phyloP scores from a whole-genome alignment of 139 green algal species.

The Medakamo hakoo region DNA sequence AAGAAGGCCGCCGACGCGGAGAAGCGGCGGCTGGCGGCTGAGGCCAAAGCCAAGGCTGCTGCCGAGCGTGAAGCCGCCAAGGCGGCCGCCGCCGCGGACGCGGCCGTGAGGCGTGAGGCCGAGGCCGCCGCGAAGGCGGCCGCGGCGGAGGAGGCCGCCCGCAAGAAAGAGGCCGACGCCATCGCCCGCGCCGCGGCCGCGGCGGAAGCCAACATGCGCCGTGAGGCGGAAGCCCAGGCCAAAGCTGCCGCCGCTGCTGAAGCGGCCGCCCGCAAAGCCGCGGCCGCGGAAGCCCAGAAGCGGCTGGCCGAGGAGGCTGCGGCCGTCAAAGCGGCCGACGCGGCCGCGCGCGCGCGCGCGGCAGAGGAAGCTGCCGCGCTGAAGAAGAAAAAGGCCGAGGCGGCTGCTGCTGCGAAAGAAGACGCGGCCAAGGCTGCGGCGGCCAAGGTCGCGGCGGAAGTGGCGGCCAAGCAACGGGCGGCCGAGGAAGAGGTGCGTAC shows the following conservation, averaged over 20 bases:
- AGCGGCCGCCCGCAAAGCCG: not conserved
- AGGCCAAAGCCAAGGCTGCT: too few relatives aligned
- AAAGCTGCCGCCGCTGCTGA: not conserved
- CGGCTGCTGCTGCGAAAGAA: not conserved
- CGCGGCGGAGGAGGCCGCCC: not conserved
- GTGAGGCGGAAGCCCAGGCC: constrained; percentile 4
- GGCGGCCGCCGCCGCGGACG: not conserved
- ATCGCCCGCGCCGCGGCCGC: not conserved
- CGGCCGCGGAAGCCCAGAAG: not conserved
- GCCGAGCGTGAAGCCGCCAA: too few relatives aligned
- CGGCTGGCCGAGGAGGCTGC: not conserved
- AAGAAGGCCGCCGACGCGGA: constrained; percentile 1
- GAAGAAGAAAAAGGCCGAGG: too few relatives aligned
- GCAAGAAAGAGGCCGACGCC: not conserved
- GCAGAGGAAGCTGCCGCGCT: not conserved
- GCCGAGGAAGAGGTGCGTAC: not conserved
- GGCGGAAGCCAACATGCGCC: too few relatives aligned
- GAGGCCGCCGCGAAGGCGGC: not conserved
- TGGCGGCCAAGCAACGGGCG: not conserved
- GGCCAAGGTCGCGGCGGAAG: not conserved
- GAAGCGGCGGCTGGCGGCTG: too few relatives aligned
- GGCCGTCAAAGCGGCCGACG: not conserved
- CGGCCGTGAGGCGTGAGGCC: not conserved
- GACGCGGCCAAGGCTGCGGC: not conserved
- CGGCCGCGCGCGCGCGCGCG: not conserved